Percentiles rank a stretch among this genome's conserved stretches.
Conservation (phyloP, 2,329 filamentous ascomycete genomes). For the Aspergillus sp. region DNA sequence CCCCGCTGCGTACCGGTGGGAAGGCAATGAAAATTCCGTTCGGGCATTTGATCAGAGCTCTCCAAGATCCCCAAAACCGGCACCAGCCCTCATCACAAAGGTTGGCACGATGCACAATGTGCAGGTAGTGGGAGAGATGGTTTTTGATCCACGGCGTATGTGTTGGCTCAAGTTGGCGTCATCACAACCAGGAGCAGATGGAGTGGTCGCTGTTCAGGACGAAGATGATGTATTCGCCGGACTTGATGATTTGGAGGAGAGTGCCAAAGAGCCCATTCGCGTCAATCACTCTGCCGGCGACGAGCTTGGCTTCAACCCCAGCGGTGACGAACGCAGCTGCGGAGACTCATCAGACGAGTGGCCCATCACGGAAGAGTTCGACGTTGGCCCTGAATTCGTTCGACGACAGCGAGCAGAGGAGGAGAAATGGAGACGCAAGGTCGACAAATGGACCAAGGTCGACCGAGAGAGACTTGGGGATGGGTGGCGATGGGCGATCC, state of each 20-base stretch:
- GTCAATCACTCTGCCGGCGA: conserved; percentile 24
- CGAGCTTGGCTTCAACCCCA: conserved; percentile 23
- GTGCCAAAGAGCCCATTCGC: conserved; percentile 22
- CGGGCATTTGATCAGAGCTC: conserved; percentile 66
- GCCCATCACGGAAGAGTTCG: conserved; percentile 92
- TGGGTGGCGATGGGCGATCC: conserved; percentile 74
- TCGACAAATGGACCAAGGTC: conserved; percentile 75
- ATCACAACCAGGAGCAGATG: conserved; percentile 35
- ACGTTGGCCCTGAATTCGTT: conserved; percentile 93
- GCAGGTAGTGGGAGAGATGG: conserved; percentile 95
- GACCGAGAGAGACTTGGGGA: conserved; percentile 47
- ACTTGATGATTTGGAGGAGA: conserved; percentile 86
- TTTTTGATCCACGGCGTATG: conserved; percentile 96
- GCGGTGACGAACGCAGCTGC: conserved; percentile 40
- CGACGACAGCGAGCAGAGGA: conserved; percentile 87
- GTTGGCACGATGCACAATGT: conserved; percentile 81
- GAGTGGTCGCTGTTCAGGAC: conserved; percentile 62
- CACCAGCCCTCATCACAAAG: conserved; percentile 79
- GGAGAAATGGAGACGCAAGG: conserved; percentile 83
- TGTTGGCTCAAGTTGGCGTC: conserved; percentile 83
- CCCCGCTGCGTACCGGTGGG: conserved; percentile 80
- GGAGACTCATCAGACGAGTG: conserved; percentile 64
- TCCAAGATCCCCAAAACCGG: conserved; percentile 42
- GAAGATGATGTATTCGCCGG: conserved; percentile 94
- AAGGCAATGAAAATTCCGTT: conserved; percentile 89